These are phyloP conservation scores for Pyricularia pennisetigena DNA, from an alignment of 2,329 filamentous ascomycete genomes.

Conservation along the genomic window DNA sequence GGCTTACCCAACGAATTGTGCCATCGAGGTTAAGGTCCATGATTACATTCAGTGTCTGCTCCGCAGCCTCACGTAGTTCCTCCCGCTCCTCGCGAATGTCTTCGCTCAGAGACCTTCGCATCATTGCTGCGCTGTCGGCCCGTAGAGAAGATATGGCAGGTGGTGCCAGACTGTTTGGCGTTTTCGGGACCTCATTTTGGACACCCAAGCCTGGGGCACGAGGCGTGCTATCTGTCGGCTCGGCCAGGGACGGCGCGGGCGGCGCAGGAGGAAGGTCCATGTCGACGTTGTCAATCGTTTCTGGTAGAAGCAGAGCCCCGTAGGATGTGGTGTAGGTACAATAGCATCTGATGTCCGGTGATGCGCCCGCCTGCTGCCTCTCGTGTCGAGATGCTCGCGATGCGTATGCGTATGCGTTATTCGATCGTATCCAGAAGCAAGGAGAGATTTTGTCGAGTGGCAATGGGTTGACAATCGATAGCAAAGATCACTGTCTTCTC, in stretches of 20 bases:
- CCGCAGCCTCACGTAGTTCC: constrained; percentile 88
- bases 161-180: constrained; percentile 34
- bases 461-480: neutral
- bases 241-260: constrained; percentile 20
- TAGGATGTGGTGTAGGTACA: neutral
- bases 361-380: constrained; percentile 32
- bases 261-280: constrained; percentile 30
- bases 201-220: neutral
- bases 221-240: neutral
- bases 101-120: constrained; percentile 66
- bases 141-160: constrained; percentile 43
- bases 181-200: neutral
- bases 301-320: constrained; percentile 6
- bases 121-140: constrained; percentile 35
- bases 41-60: constrained; percentile 94
- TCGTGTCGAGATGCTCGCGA: neutral
- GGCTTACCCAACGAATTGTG: constrained; percentile 89
- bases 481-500: neutral
- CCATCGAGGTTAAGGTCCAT: constrained; percentile 88
- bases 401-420: neutral
- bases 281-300: constrained; percentile 30
- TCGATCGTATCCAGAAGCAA: neutral
- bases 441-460: neutral
- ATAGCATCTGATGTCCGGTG: constrained; percentile 47
- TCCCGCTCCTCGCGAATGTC: constrained; percentile 90